Evolutionary conservation across 169 alveolate genomes (phyloP).

Genomic region (Theileria equi): DNA sequence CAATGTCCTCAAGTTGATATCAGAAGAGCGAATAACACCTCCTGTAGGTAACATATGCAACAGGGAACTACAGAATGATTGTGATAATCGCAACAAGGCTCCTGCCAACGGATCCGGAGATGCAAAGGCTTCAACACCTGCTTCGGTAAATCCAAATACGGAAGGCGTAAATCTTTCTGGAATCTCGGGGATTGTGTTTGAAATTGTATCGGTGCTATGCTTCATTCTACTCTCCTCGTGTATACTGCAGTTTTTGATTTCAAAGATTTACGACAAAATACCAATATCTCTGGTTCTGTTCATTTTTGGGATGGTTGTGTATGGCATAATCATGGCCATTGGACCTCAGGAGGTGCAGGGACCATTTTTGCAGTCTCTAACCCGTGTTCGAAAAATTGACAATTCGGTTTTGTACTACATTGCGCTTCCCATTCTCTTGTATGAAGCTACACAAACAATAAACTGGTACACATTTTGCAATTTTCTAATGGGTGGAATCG

Average conservation of each 20-base stretch:
- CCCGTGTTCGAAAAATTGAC: conserved; percentile 67
- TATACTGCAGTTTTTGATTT: conserved; percentile 67
- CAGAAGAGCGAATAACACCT: no score
- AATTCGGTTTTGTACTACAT: conserved; percentile 76
- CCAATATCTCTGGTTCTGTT: conserved; percentile 76
- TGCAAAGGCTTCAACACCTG: no score
- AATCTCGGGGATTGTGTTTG: conserved; percentile 61
- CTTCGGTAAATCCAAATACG: no score
- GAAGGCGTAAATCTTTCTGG: conserved; percentile 17
- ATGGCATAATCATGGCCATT: conserved; percentile 57
- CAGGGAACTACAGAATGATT: no score
- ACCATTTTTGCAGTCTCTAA: conserved; percentile 52
- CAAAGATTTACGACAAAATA: conserved; percentile 69
- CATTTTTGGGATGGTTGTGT: conserved; percentile 72
- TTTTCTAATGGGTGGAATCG: conserved; percentile 78
- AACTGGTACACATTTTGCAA: conserved; percentile 82
- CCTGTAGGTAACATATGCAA: no score
- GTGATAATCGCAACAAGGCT: no score
- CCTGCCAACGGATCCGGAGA: no score
- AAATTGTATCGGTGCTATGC: conserved; percentile 55
- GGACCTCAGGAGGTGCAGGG: conserved; percentile 43
- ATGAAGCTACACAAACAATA: conserved; percentile 85
- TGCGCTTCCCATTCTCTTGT: conserved; percentile 79
- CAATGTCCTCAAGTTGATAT: no score
- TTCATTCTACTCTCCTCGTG: conserved; percentile 71